Evolutionary conservation across 2,329 filamentous ascomycete genomes (phyloP), one percentile per base, ranked within the genome.

Genomic region (Neurospora sp.): DNA sequence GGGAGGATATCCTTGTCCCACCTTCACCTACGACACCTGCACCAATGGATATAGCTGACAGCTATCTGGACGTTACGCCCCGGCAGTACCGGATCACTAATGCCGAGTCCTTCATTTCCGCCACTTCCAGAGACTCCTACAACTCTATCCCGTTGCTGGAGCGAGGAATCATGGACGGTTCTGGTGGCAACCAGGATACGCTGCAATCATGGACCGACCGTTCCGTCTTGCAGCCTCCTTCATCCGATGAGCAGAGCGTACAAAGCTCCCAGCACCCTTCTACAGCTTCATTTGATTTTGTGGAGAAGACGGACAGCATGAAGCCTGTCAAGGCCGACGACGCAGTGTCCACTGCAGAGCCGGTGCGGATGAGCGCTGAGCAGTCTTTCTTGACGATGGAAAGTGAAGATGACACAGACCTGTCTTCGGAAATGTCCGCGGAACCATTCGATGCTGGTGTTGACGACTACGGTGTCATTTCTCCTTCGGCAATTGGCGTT

Each of bases 111-210:
- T 84, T 86, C 73, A 73, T 87, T 3, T 87, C 87, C 0, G 85
- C 87, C 15, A 87, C 86, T 70, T 93, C 92, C 0, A 85, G 88
- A 38, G 89, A 90, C 67, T 95, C 92, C 0, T 93, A 93, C 77
- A 90, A 87, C 46, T 94, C 92, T 0, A 89, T 90, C 40, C 92
- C 93, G 4, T 84, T 96, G 8, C 84, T 96, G 13, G 90, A 95
- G 72, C 87, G 91, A 67, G 91, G 86, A 3, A 77, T 85, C 38
- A 84, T 83, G 0, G 85, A 88, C 58, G 84, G 87, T 72, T 83
- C 79, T 1, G 79, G 76, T 8, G 83, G 82, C 73, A 80, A 79
- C 58, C 71, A 70, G 70, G 79, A 78, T 43, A 75, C 76, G 36
- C 80, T 80, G 11, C 78, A 77, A 7, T 82, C 84, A 70, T 89